Percentiles rank a stretch among this genome's conserved stretches.
Conservation (phyloP, 2,329 filamentous ascomycete species). For the Stromatinia cepivora region DNA sequence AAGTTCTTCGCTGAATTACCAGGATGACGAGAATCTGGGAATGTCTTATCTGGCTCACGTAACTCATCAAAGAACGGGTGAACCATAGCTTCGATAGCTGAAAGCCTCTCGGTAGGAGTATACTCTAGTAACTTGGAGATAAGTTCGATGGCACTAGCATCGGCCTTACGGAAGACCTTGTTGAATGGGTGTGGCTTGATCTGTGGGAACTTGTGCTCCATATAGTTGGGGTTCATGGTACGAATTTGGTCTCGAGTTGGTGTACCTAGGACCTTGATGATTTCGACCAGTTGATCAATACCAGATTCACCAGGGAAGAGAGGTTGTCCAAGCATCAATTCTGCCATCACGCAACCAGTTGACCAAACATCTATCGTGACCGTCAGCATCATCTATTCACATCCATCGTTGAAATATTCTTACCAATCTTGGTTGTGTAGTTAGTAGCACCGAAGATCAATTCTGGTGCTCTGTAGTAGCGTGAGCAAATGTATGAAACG, state of each 20-base stretch:
- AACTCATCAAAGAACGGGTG: conserved; percentile 99
- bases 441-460: conserved; percentile 98
- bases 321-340: conserved; percentile 97
- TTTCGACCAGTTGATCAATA: conserved; percentile 97
- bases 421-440: conserved; percentile 99
- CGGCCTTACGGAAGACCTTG: conserved; percentile 98
- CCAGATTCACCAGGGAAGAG: conserved; percentile 97
- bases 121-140: conserved; percentile 95
- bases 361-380: conserved; percentile 85
- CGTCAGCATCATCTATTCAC: conserved; percentile 29
- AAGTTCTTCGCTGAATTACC: conserved; percentile 75
- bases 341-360: conserved; percentile 98
- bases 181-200: conserved; percentile 99
- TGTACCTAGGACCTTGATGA: conserved; percentile 97
- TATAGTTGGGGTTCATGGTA: conserved; percentile 99
- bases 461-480: conserved; percentile 97
- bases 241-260: conserved; percentile 97
- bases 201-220: conserved; percentile 99
- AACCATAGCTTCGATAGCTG: conserved; percentile 93
- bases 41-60: conserved; percentile 82
- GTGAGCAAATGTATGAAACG: conserved; percentile 98
- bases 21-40: conserved; percentile 91
- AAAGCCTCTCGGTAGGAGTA: conserved; percentile 91
- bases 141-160: conserved; percentile 87
- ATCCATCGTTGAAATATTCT: conserved; percentile 42